phyloP scores from a whole-genome alignment of 306 rosid genomes.

The Rosa multiflora region DNA sequence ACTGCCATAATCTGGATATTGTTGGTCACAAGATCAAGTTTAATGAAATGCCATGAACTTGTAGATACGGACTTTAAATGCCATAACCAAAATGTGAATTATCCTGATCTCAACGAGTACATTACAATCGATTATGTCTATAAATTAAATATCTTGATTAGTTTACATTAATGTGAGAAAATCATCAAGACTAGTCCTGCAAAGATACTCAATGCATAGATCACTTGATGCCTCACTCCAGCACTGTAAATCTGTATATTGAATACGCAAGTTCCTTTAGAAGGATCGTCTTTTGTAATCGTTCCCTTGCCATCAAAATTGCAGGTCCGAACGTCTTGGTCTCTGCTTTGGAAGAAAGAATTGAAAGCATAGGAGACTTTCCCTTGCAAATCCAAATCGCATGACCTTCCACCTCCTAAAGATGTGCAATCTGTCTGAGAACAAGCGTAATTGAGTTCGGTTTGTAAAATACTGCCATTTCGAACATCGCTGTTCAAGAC shows the following conservation, averaged over 20 bases:
- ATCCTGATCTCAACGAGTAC: neutral
- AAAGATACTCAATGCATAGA: conserved; percentile 1
- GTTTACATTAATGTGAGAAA: conserved; percentile 24
- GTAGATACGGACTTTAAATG: no score
- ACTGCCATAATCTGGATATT: no score
- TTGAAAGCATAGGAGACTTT: conserved; percentile 63
- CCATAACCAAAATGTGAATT: neutral
- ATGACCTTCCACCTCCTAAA: conserved; percentile 40
- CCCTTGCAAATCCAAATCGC: conserved; percentile 32
- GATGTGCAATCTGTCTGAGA: conserved; percentile 53
- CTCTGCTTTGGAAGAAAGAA: conserved; percentile 54
- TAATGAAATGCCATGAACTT: no score
- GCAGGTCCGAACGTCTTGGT: conserved; percentile 65
- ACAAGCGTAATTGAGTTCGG: conserved; percentile 49
- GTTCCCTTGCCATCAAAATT: conserved; percentile 39
- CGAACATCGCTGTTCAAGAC: conserved; percentile 10
- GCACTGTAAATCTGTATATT: conserved; percentile 39
- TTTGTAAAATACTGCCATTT: neutral
- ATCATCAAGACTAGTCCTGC: conserved; percentile 25
- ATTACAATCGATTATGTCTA: no score
- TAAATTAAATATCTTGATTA: no score
- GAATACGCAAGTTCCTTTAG: conserved; percentile 47
- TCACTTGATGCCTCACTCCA: conserved; percentile 34
- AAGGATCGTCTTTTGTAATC: conserved; percentile 38
- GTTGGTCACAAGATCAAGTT: no score